Evolutionary conservation across 139 green algal species (phyloP).

Genomic region (Chlamydomonas eustigma): DNA sequence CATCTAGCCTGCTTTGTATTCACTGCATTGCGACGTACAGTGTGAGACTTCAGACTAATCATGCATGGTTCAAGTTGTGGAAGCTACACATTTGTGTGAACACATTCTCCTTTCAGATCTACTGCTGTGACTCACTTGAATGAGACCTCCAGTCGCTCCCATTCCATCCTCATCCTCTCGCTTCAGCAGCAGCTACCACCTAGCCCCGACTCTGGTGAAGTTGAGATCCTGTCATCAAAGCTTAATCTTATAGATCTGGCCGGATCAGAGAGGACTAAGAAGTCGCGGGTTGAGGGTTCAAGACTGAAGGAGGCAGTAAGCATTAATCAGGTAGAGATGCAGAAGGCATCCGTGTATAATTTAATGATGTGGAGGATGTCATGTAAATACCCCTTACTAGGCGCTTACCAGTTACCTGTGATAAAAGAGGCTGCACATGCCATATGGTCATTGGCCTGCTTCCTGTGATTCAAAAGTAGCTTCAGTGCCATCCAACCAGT

Average conservation of each 20-base stretch:
- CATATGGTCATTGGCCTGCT: too few species aligned
- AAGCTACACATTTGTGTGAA: too few species aligned
- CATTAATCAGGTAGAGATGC: constrained; percentile 57
- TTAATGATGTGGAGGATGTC: neutral
- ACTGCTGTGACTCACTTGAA: constrained; percentile 59
- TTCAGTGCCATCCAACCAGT: too few species aligned
- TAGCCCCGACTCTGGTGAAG: constrained; percentile 12
- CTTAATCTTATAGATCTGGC: constrained; percentile 69
- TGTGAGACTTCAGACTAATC: too few species aligned
- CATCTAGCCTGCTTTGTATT: too few species aligned
- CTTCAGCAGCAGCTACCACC: constrained; percentile 31
- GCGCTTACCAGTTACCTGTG: too few species aligned
- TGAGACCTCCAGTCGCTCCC: constrained; percentile 56
- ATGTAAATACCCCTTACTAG: too few species aligned
- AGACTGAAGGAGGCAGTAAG: constrained; percentile 52
- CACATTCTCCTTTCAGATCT: too few species aligned
- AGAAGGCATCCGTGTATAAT: neutral
- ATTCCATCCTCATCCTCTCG: constrained; percentile 44
- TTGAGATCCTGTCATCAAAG: constrained; percentile 47
- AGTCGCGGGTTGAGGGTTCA: constrained; percentile 4
- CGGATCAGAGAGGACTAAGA: constrained; percentile 40
- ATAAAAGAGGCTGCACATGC: too few species aligned
- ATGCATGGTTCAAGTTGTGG: too few species aligned
- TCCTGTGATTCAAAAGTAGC: too few species aligned
- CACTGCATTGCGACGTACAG: too few species aligned